phyloP scores from a whole-genome alignment of 2,329 filamentous ascomycete species.

The Fusarium xyrophilum region DNA sequence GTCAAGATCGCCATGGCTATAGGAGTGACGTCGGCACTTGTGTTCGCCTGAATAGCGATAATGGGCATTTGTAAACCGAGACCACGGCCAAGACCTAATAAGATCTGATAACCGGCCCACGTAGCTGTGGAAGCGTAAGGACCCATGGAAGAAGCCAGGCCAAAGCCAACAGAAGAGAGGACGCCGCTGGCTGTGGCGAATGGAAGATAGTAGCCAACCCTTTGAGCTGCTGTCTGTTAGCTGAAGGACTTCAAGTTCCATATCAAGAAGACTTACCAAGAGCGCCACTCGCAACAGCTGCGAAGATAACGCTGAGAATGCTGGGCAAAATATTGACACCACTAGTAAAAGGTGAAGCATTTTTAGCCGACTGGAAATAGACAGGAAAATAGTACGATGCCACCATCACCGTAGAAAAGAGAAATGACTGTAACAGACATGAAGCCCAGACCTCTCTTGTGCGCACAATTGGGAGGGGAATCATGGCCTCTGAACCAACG shows the following conservation, averaged over 20 bases:
- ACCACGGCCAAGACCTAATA: constrained; percentile 54
- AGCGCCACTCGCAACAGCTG: constrained; percentile 35
- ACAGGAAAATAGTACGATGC: constrained; percentile 57
- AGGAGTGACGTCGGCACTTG: constrained; percentile 34
- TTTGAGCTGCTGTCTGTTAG: constrained; percentile 33
- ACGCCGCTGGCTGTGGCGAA: constrained; percentile 49
- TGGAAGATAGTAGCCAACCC: constrained; percentile 53
- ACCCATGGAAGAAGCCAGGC: constrained; percentile 52
- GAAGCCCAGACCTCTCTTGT: constrained; percentile 53
- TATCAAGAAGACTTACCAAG: constrained; percentile 17
- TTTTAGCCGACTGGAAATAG: constrained; percentile 59
- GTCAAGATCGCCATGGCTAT: constrained; percentile 42
- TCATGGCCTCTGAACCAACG: constrained; percentile 57
- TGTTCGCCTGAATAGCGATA: constrained; percentile 43
- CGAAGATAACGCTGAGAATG: constrained; percentile 38
- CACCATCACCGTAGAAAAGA: constrained; percentile 54
- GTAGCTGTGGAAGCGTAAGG: constrained; percentile 45
- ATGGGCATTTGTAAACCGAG: constrained; percentile 52
- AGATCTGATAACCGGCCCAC: constrained; percentile 55
- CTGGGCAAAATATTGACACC: constrained; percentile 43
- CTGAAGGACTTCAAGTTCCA: too few relatives aligned
- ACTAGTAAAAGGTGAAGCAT: constrained; percentile 39
- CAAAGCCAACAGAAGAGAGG: constrained; percentile 46
- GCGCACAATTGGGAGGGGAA: constrained; percentile 54
- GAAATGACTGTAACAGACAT: constrained; percentile 51